Conservation (phyloP, 192 early-diverging fungal species). For the Coemansia sp. region DNA sequence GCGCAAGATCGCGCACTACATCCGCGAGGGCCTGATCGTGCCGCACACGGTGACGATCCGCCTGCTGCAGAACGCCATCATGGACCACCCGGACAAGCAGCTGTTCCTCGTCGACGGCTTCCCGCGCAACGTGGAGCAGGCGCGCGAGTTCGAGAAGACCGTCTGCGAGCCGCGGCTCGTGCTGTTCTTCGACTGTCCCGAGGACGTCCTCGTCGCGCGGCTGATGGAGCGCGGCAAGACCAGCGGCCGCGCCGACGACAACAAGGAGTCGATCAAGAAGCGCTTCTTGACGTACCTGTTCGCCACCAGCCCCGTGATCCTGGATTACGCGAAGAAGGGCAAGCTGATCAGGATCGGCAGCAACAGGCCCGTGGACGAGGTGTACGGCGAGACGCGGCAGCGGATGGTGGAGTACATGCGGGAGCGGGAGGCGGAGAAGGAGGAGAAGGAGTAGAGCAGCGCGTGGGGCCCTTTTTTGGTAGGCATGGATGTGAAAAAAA, state of each 20-base stretch:
- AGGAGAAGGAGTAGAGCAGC: too few species aligned
- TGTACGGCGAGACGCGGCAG: conserved; percentile 64
- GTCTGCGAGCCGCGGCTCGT: conserved; percentile 75
- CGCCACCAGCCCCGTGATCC: conserved; percentile 89
- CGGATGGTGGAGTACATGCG: conserved; percentile 51
- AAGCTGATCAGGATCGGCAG: conserved; percentile 82
- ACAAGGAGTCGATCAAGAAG: conserved; percentile 95
- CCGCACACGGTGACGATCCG: conserved; percentile 94
- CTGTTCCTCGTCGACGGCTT: conserved; percentile 97
- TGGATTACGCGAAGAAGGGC: conserved; percentile 68
- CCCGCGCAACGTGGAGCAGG: conserved; percentile 93
- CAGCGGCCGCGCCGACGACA: conserved; percentile 91
- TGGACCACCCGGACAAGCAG: conserved; percentile 59
- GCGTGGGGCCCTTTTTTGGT: too few species aligned
- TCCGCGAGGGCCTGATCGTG: conserved; percentile 93
- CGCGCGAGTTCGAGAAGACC: conserved; percentile 86
- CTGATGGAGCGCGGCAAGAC: conserved; percentile 94
- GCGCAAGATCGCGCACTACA: conserved; percentile 57
- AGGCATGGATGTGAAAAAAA: too few species aligned
- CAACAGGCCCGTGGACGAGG: conserved; percentile 63
- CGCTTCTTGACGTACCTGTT: conserved; percentile 87
- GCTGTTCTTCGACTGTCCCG: conserved; percentile 94
- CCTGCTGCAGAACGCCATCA: conserved; percentile 89
- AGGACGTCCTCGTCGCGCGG: conserved; percentile 87
- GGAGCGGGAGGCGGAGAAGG: not conserved